Evolutionary conservation across 306 rosid species (phyloP).

Genomic region (Benincasa hispida): DNA sequence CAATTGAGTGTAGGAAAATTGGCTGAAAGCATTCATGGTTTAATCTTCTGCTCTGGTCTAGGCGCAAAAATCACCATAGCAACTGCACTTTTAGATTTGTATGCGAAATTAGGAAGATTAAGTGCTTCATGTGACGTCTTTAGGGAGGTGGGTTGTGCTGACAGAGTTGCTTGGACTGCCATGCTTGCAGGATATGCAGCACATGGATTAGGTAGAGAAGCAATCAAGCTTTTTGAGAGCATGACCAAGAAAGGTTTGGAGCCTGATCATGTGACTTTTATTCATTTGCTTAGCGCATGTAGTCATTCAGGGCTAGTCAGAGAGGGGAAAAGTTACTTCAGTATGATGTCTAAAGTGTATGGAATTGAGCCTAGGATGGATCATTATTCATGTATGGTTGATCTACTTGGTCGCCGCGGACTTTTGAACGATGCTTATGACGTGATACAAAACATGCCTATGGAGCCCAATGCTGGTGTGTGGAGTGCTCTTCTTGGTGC

Average conservation of each 20-base stretch:
- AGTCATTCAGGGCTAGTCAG: slow-evolving; percentile 71
- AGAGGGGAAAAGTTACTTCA: slow-evolving; percentile 51
- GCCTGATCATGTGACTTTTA: slow-evolving; percentile 79
- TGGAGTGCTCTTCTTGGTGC: slow-evolving; percentile 83
- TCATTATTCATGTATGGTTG: slow-evolving; percentile 85
- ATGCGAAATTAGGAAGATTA: slow-evolving; percentile 61
- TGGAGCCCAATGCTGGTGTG: slow-evolving; percentile 62
- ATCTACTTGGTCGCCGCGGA: slow-evolving; percentile 68
- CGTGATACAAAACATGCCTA: slow-evolving; percentile 46
- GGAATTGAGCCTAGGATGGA: slow-evolving; percentile 44
- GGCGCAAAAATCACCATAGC: slow-evolving; percentile 23
- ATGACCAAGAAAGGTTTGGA: slow-evolving; percentile 28
- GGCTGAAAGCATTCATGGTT: slow-evolving; percentile 44
- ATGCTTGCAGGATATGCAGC: slow-evolving; percentile 61
- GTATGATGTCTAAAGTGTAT: slow-evolving; percentile 38
- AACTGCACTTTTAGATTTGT: slow-evolving; percentile 45
- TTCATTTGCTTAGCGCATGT: slow-evolving; percentile 67
- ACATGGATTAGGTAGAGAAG: slow-evolving; percentile 53
- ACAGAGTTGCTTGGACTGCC: slow-evolving; percentile 68
- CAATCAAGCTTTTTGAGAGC: slow-evolving; percentile 41
- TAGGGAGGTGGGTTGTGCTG: slow-evolving; percentile 35
- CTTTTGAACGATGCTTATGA: slow-evolving; percentile 42
- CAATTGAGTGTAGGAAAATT: slow-evolving; percentile 30
- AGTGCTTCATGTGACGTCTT: slow-evolving; percentile 35
- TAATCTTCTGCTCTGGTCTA: slow-evolving; percentile 31